A percentile compares a stretch with the other conserved stretches of the same genome.
Conservation (phyloP, 495 filamentous ascomycete species). For the Talaromyces liani region DNA sequence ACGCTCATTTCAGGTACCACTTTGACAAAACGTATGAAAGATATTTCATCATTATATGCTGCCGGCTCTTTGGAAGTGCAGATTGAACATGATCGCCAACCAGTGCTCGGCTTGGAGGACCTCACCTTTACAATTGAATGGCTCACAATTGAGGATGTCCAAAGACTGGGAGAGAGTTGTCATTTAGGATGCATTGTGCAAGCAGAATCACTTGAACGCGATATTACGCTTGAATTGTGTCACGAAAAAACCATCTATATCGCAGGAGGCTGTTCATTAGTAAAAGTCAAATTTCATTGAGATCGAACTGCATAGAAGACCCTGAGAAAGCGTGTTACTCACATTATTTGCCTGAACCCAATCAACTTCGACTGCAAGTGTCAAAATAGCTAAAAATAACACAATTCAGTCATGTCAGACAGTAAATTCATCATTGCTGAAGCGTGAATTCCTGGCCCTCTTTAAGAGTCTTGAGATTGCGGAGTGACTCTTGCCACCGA, state of each 20-base stretch:
- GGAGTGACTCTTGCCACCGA: too few relatives aligned
- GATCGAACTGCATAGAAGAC: too few relatives aligned
- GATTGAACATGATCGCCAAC: constrained; percentile 4
- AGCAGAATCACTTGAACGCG: constrained; percentile 2
- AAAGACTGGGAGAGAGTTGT: constrained; percentile 1
- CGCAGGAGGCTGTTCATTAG: neutral
- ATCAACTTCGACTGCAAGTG: too few relatives aligned
- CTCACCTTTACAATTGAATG: neutral
- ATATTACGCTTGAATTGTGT: constrained; percentile 3
- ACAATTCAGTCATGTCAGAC: too few relatives aligned
- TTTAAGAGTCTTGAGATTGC: too few relatives aligned
- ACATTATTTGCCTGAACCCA: too few relatives aligned
- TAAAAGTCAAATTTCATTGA: too few relatives aligned
- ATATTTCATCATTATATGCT: constrained; percentile 3
- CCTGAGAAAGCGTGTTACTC: too few relatives aligned
- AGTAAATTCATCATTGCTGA: too few relatives aligned
- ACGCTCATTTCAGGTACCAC: neutral
- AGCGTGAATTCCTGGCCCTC: too few relatives aligned
- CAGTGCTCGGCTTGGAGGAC: neutral
- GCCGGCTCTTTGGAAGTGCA: neutral
- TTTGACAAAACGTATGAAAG: constrained; percentile 3
- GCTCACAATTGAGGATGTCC: constrained; percentile 1
- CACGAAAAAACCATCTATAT: constrained; percentile 1
- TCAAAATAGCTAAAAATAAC: too few relatives aligned
- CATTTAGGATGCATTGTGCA: neutral